phyloP scores from a whole-genome alignment of 495 filamentous ascomycete genomes.

The Tetracladium marchalianum region DNA sequence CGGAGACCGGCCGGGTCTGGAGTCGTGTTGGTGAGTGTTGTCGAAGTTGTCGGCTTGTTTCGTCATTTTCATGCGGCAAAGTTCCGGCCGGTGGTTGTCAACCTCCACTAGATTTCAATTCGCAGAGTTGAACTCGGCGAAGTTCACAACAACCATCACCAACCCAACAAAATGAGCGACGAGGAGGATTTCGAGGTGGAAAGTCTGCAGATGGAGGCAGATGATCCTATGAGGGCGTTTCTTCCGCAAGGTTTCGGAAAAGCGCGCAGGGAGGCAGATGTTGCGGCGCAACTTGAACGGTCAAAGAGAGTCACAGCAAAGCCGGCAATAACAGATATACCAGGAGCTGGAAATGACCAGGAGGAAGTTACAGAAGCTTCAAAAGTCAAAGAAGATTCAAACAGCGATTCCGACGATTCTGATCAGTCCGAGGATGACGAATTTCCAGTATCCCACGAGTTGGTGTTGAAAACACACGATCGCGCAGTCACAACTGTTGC shows the following conservation, averaged over 20 bases:
- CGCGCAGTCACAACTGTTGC: conserved; percentile 75
- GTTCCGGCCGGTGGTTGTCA: too few relatives aligned
- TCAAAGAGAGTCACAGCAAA: conserved; percentile 49
- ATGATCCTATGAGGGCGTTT: conserved; percentile 75
- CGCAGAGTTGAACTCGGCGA: neutral
- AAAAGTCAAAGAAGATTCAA: conserved; percentile 35
- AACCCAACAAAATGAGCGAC: conserved; percentile 34
- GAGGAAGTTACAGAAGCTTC: conserved; percentile 24
- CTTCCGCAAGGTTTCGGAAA: conserved; percentile 83
- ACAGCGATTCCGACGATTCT: conserved; percentile 46
- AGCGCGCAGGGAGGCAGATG: conserved; percentile 59
- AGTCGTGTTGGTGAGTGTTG: neutral
- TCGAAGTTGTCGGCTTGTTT: neutral
- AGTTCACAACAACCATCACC: neutral
- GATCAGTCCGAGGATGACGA: conserved; percentile 70
- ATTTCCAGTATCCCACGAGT: conserved; percentile 87
- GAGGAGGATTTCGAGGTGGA: conserved; percentile 54
- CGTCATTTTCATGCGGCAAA: too few relatives aligned
- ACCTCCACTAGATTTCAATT: neutral
- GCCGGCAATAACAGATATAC: conserved; percentile 18
- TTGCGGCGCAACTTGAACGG: conserved; percentile 69
- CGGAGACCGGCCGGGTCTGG: neutral
- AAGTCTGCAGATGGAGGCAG: conserved; percentile 34
- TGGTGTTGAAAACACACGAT: conserved; percentile 86
- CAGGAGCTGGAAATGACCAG: neutral